Conservation (phyloP, 192 early-diverging fungal genomes). For the Mortierella hygrophila region DNA sequence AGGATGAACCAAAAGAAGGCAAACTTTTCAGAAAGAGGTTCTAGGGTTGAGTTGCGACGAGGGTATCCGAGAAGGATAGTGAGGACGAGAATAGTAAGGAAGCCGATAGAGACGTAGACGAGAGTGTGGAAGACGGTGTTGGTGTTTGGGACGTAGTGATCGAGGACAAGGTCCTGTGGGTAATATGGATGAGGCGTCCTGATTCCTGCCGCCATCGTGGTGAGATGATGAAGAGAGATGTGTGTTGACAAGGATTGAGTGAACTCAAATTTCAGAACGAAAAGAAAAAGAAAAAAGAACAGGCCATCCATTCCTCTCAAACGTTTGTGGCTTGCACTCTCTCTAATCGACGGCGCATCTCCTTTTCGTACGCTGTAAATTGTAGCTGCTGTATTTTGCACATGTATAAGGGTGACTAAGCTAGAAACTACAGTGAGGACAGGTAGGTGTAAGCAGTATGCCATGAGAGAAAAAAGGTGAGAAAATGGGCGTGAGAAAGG, state of each 20-base stretch:
- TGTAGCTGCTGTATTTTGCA: background rate
- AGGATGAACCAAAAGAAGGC: constrained; percentile 86
- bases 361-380: background rate
- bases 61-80: background rate
- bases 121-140: constrained; percentile 12
- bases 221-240: constrained; percentile 5
- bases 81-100: background rate
- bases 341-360: background rate
- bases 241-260: background rate
- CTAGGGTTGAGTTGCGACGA: constrained; percentile 17
- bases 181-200: constrained; percentile 35
- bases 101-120: constrained; percentile 2
- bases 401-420: background rate
- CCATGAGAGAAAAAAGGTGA: background rate
- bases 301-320: background rate
- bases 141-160: constrained; percentile 40
- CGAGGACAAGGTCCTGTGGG: constrained; percentile 23
- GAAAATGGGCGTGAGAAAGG: background rate
- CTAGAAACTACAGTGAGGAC: background rate
- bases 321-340: background rate
- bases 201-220: background rate
- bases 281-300: background rate
- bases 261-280: background rate
- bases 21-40: constrained; percentile 20
- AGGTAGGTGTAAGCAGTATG: background rate